Evolutionary conservation across 2,329 filamentous ascomycete species (phyloP).

Genomic region (Alternaria hordeiaustralica): DNA sequence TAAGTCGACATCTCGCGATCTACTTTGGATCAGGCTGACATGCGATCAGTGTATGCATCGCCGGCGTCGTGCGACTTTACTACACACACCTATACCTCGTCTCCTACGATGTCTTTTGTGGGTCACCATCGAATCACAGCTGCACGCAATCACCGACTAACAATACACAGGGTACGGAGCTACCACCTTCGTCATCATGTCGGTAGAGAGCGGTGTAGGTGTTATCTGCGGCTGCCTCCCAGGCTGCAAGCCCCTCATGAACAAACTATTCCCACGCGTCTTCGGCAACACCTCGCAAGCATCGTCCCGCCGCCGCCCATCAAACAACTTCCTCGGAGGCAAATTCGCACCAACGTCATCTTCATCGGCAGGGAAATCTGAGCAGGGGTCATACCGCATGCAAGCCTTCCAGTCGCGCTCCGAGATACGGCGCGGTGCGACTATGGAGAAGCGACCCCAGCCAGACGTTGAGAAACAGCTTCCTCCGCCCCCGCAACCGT

Average conservation of each 20-base stretch:
- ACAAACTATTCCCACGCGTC: slow-evolving; percentile 31
- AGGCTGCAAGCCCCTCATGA: slow-evolving; percentile 41
- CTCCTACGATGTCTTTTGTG: slow-evolving; percentile 38
- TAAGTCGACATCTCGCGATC: neutral
- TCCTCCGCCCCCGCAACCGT: neutral
- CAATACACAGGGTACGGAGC: slow-evolving; percentile 30
- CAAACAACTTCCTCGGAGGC: neutral
- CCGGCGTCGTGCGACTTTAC: slow-evolving; percentile 39
- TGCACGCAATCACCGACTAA: neutral
- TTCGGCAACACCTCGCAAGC: slow-evolving; percentile 24
- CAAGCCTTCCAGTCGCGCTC: neutral
- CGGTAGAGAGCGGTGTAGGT: slow-evolving; percentile 37
- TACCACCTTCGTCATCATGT: slow-evolving; percentile 34
- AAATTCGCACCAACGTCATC: neutral
- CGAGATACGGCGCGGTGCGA: neutral
- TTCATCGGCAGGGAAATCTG: neutral
- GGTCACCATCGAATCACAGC: neutral
- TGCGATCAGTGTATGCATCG: slow-evolving; percentile 34
- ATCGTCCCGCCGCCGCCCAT: slow-evolving; percentile 12
- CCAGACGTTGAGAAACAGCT: neutral
- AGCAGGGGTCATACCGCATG: slow-evolving; percentile 4
- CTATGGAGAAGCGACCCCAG: neutral
- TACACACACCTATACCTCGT: slow-evolving; percentile 34
- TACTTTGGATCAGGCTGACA: slow-evolving; percentile 29
- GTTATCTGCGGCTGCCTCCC: slow-evolving; percentile 43